Evolutionary conservation across 2,329 filamentous ascomycete species (phyloP), one percentile per base, ranked within the genome.

Genomic region (Aspergillus neoniger): DNA sequence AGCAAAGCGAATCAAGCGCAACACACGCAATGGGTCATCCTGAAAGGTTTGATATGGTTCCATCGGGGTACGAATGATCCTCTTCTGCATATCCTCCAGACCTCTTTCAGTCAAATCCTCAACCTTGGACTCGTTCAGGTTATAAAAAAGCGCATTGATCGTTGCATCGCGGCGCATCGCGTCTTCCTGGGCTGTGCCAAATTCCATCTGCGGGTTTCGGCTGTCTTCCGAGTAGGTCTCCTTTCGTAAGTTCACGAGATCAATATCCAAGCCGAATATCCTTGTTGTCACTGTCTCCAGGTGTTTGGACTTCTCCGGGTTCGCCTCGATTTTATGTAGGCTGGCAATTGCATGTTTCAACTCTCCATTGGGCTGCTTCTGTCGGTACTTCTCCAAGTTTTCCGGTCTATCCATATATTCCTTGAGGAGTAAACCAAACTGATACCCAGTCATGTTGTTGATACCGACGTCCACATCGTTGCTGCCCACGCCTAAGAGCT

Each of bases 301-400:
- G 73, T 98, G 91, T 78, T 98, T 98, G 19, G 92, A 96, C 79
- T 96, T 97, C 70, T 97, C 92, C 0, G 93, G 94, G 74, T 98
- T 98, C 59, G 89, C 89, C 55, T 90, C 89, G 67, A 97, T 94
- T 75, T 92, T 96, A 81, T 97, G 90, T 32, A 97, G 82, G 64
- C 86, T 89, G 53, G 90, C 88, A 56, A 95, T 82, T 59, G 88
- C 88, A 55, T 84, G 83, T 85, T 83, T 70, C 19, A 87, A 83
- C 65, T 87, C 82, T 14, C 77, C 71, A 9, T 73, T 69, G 9
- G 59, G 74, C 69, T 67, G 85, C 71, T 54, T 81, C 70, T 50
- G 76, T 67, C 62, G 83, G 78, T 71, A 81, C 61, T 78, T 78
- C 5, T 75, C 68, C 15, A 79, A 69, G 23, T 77, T 75, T 15